These are phyloP conservation scores for Pythium folliculosum DNA, from an alignment of 352 stramenopile genomes.

Conservation along the genomic window DNA sequence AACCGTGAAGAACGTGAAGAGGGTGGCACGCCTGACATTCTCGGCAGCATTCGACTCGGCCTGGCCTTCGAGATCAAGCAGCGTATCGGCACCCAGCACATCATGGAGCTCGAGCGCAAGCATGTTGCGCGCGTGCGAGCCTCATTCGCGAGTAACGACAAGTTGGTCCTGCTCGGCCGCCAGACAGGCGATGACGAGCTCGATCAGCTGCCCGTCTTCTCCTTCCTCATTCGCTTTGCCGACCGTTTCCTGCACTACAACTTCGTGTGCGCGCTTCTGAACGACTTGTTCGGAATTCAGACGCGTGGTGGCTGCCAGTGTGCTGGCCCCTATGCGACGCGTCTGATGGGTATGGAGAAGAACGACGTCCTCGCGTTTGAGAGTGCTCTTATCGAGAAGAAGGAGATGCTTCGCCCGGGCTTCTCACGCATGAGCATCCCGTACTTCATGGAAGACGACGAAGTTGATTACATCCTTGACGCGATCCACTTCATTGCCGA, in stretches of 20 bases:
- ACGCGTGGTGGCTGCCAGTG: constrained; percentile 43
- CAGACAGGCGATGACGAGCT: constrained; percentile 29
- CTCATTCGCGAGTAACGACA: constrained; percentile 40
- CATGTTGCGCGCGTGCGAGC: constrained; percentile 30
- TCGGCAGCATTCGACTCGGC: constrained; percentile 89
- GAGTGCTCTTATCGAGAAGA: constrained; percentile 78
- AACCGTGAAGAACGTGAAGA: constrained; percentile 94
- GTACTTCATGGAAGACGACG: constrained; percentile 67
- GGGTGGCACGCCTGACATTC: constrained; percentile 93
- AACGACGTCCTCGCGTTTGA: constrained; percentile 70
- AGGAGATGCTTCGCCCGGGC: constrained; percentile 91
- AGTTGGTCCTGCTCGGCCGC: constrained; percentile 79
- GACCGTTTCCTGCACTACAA: constrained; percentile 94
- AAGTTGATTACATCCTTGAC: constrained; percentile 92
- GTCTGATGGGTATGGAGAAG: constrained; percentile 85
- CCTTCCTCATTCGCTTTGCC: constrained; percentile 87
- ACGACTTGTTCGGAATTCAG: constrained; percentile 97
- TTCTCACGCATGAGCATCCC: constrained; percentile 92
- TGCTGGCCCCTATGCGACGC: constrained; percentile 91
- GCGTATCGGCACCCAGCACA: constrained; percentile 37
- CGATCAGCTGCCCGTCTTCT: constrained; percentile 86
- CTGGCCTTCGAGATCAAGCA: constrained; percentile 89
- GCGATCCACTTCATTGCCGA: constrained; percentile 91
- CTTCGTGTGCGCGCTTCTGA: constrained; percentile 94
- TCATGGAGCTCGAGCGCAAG: constrained; percentile 40